A percentile compares a stretch with the other conserved stretches of the same genome.
phyloP scores from a whole-genome alignment of 192 early-diverging fungal genomes.

The Umbelopsis sp. region DNA sequence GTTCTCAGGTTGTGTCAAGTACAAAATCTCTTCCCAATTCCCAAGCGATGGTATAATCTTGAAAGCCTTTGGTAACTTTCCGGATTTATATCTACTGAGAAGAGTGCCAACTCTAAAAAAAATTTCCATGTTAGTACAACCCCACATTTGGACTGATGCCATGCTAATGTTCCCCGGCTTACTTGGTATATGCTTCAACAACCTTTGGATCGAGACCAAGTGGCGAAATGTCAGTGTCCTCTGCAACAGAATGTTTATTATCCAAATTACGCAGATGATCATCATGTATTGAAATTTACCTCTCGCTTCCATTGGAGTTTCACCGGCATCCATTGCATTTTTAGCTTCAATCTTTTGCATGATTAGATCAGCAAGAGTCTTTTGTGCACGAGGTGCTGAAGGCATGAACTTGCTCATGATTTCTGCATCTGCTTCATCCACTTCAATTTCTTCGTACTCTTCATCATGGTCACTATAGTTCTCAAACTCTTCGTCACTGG shows the following conservation, averaged over 20 bases:
- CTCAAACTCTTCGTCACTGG: constrained; percentile 66
- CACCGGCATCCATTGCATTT: constrained; percentile 50
- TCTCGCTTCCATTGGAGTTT: constrained; percentile 24
- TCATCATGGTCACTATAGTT: constrained; percentile 69
- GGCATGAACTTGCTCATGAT: constrained; percentile 93
- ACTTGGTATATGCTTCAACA: constrained; percentile 92
- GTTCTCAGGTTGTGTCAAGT: constrained; percentile 83
- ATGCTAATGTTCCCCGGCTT: constrained; percentile 2
- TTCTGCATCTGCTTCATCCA: constrained; percentile 78
- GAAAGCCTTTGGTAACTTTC: constrained; percentile 96
- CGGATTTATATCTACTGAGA: constrained; percentile 90
- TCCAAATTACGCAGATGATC: not conserved
- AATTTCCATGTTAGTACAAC: not conserved
- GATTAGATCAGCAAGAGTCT: constrained; percentile 94
- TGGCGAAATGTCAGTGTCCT: constrained; percentile 47
- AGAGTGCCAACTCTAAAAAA: constrained; percentile 75
- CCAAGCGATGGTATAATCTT: constrained; percentile 95
- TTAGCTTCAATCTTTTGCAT: constrained; percentile 92
- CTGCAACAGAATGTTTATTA: not conserved
- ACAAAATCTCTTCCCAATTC: constrained; percentile 98
- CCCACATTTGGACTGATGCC: not conserved
- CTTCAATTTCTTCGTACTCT: constrained; percentile 74
- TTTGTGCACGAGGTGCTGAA: constrained; percentile 76
- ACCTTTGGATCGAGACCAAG: constrained; percentile 84
- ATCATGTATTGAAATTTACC: constrained; percentile 9